Evolutionary conservation across 2,329 filamentous ascomycete species (phyloP), one percentile per base, ranked within the genome.

Genomic region (Clarireedia homoeocarpa): DNA sequence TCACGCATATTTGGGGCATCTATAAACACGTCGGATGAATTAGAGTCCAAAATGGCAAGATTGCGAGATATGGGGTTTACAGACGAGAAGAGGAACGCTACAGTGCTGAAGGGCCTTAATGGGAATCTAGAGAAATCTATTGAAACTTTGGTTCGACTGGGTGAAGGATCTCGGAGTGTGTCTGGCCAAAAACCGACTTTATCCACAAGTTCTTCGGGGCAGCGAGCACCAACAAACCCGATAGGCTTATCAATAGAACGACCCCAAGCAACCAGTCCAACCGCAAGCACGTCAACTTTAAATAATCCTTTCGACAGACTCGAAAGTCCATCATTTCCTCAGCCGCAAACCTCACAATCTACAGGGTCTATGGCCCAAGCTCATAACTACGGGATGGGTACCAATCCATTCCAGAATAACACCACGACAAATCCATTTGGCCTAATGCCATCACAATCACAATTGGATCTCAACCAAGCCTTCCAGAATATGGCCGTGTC

Each of bases 1-100:
- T 87, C 86, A 7, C 79, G 79, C 59, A 72, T 81, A 7, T 89
- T 92, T 69, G 88, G 88, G 3, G 82, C 84, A 10, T 84, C 81
- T 48, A 75, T 94, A 26, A 76, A 78, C 51, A 72, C 66, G 53
- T 26, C 48, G 6, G 77, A 87, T 62, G 83, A 84, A 57, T 78
- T 85, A 54, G 89, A 95, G 45, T 77, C 80, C 50, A 97, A 97
- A 70, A 72, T 97, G 69, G 76, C 77, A 3, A 84, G 83, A 52
- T 74, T 99, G 56, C 82, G 84, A 55, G 91, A 96, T 56, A 95
- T 97, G 91, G 94, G 94, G 0, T 99, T 99, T 66, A 76, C 75
- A 4, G 91, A 99, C 68, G 84, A 86, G 44, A 88, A 86, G 64
- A 83, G 88, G 58, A 97, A 96, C 67, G 78, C 83, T 4, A 83